Percentiles rank a stretch among this genome's conserved stretches.
Evolutionary conservation across 2,329 filamentous ascomycete genomes (phyloP).

Genomic region (Phialocephala subalpina): DNA sequence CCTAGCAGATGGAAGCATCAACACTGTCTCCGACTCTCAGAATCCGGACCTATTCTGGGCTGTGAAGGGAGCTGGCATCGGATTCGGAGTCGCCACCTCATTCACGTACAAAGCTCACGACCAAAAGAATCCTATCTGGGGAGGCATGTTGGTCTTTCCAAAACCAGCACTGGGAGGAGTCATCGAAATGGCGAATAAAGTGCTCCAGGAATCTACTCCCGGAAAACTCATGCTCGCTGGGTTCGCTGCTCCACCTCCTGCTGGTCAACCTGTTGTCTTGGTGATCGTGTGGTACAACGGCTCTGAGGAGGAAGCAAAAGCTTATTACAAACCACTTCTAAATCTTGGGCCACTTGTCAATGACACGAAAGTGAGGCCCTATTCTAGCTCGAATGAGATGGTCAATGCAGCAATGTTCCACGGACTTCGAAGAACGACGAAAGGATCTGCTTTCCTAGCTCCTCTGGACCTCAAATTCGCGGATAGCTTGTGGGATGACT

Average conservation of each 20-base stretch:
- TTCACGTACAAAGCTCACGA: constrained; percentile 23
- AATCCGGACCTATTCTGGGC: constrained; percentile 38
- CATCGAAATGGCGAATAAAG: constrained; percentile 23
- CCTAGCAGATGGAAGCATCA: constrained; percentile 31
- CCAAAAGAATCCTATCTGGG: not conserved
- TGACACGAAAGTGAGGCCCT: constrained; percentile 42
- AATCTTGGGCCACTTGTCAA: constrained; percentile 42
- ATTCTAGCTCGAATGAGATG: constrained; percentile 44
- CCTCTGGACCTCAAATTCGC: constrained; percentile 20
- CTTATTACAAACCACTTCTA: constrained; percentile 41
- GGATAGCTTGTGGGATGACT: constrained; percentile 40
- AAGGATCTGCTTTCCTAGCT: constrained; percentile 27
- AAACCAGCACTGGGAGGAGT: constrained; percentile 24
- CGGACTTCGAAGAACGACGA: constrained; percentile 22
- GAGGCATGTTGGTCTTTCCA: constrained; percentile 23
- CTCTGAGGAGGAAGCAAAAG: constrained; percentile 39
- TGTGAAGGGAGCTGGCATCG: constrained; percentile 32
- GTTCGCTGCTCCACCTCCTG: constrained; percentile 20
- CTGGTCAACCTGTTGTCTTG: constrained; percentile 10
- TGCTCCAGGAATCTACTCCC: constrained; percentile 9
- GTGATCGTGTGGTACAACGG: constrained; percentile 45
- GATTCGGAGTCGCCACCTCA: constrained; percentile 29
- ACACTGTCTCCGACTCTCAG: constrained; percentile 23
- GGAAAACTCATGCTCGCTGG: constrained; percentile 10
- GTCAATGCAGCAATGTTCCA: constrained; percentile 40